Evolutionary conservation across 805 yeast genomes (phyloP).

Genomic region (Kockiozyma suomiensis): DNA sequence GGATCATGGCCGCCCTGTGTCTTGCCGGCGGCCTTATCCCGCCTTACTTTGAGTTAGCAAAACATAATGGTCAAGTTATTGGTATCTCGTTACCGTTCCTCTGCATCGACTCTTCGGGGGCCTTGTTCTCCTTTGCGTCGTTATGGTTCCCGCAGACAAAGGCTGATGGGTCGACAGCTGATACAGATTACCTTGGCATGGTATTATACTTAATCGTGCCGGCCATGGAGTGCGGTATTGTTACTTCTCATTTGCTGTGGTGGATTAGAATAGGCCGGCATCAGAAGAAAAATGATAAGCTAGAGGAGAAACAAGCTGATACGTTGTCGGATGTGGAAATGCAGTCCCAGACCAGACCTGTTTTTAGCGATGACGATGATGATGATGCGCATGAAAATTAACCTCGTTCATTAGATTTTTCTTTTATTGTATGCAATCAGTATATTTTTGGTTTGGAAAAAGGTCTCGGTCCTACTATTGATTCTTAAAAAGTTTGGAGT

Average conservation of each 20-base stretch:
- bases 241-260: slow-evolving; percentile 54
- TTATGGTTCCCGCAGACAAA: slow-evolving; percentile 50
- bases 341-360: background rate
- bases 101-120: slow-evolving; percentile 76
- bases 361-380: too few relatives aligned
- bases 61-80: slow-evolving; percentile 79
- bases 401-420: too few relatives aligned
- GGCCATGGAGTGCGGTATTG: slow-evolving; percentile 74
- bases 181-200: slow-evolving; percentile 73
- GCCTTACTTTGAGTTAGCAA: slow-evolving; percentile 81
- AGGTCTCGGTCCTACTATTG: too few relatives aligned
- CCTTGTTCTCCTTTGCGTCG: slow-evolving; percentile 71
- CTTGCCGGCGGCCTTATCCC: slow-evolving; percentile 81
- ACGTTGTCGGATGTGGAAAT: background rate
- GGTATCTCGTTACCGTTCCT: slow-evolving; percentile 87
- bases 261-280: slow-evolving; percentile 22
- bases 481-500: too few relatives aligned
- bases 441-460: too few relatives aligned
- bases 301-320: background rate
- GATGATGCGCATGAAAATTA: too few relatives aligned
- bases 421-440: too few relatives aligned
- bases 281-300: background rate
- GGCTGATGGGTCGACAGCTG: slow-evolving; percentile 38
- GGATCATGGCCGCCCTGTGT: slow-evolving; percentile 74
- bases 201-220: slow-evolving; percentile 74